Evolutionary conservation across 306 rosid species (phyloP), one percentile per base, ranked within the genome.

Genomic region (Castanea crenata): DNA sequence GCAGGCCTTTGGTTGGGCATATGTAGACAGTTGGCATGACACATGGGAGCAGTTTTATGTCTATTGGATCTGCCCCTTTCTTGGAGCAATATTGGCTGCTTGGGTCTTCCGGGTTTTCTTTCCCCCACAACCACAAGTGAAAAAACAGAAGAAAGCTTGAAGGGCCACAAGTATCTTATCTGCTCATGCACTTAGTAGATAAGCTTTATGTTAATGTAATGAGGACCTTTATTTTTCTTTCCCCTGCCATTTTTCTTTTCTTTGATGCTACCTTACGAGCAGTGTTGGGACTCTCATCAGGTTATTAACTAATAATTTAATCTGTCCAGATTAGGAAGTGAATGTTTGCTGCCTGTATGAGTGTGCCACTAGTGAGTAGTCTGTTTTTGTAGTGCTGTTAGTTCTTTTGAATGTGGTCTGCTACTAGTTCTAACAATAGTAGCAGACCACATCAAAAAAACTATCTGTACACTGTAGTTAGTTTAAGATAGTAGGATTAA

Each of bases 1-100:
- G 85, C 89, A 90, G 94, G 97, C 98, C 38, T 91, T 91, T 82
- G 97, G 98, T 76, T 93, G 97, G 98, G 97, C 98, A 23, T 93
- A 93, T 77, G 74, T 87, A 12, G 81, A 89, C 86, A 92, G 89
- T 38, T 49, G 71, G 89, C 97, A 93, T 76, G 82, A 86, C 81
- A 90, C 97, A 73, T 93, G 98, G 97, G 97, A 92, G 84, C 95
- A 93, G 78, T 88, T 91, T 77, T 93, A 92, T 71, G 97, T 91
- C 49, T 93, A 89, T 74, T 93, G 96, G 97, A 90, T 92, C 73
- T 88, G 89, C 52, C 95, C 98, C 61, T 92, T 90, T 83, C 19
- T 80, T 0, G 94, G 98, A 81, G 89, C 98, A 73, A 84, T 89
- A 73, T 80, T 81, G 85, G 98, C 98, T 21, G 89, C 96, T 23